phyloP scores from a whole-genome alignment of 306 rosid species.

The cucumber (Cucumis sativus) region DNA sequence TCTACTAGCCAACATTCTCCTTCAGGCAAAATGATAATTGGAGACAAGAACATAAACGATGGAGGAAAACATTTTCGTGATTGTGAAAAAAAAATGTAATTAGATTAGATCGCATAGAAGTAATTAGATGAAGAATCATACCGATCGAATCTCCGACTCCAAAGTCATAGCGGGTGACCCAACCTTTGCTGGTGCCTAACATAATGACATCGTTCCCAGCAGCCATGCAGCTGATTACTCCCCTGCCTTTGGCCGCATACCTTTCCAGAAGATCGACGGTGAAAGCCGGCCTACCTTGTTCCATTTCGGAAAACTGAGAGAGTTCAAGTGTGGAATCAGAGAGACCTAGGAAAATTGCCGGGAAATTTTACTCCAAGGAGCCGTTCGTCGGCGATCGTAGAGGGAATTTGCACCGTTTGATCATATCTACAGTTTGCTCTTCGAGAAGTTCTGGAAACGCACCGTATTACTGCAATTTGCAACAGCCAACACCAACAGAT shows the following conservation, averaged over 20 bases:
- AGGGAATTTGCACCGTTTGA: background rate
- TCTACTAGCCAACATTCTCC: background rate
- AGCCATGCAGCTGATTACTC: constrained; percentile 79
- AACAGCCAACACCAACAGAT: background rate
- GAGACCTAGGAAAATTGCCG: background rate
- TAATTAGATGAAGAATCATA: constrained; percentile 10
- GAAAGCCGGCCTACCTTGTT: constrained; percentile 74
- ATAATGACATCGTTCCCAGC: constrained; percentile 89
- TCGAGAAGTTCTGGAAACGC: background rate
- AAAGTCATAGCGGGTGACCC: constrained; percentile 91
- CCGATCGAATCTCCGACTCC: constrained; percentile 80
- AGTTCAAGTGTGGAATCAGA: background rate
- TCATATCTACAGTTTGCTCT: background rate
- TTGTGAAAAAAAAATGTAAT: background rate
- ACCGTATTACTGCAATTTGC: background rate
- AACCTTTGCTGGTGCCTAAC: constrained; percentile 90
- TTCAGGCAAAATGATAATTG: background rate
- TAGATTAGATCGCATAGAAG: background rate
- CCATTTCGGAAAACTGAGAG: constrained; percentile 35
- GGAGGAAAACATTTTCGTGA: background rate
- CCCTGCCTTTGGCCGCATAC: constrained; percentile 83
- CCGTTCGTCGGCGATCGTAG: background rate
- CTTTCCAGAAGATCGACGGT: constrained; percentile 88
- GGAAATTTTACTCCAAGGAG: background rate
- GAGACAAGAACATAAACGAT: background rate